Percentiles rank a stretch among this genome's conserved stretches.
Conservation (phyloP, 495 filamentous ascomycete species). For the Opeltia flavorubescens region DNA sequence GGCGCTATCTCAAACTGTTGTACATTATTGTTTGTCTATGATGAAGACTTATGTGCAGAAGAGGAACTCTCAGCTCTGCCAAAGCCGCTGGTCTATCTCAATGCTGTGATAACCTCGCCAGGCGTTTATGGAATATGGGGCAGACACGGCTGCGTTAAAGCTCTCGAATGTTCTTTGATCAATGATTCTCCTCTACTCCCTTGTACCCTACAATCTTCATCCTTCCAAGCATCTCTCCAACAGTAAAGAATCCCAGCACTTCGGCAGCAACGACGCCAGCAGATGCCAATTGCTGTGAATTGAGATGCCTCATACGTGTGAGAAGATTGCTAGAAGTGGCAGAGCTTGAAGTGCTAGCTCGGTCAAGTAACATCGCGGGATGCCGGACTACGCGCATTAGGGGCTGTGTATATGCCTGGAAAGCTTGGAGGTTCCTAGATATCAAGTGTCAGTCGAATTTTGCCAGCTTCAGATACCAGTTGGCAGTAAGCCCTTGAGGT, state of each 20-base stretch:
- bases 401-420: constrained; percentile 78
- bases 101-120: too few relatives aligned
- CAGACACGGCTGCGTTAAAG: background rate
- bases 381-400: constrained; percentile 52
- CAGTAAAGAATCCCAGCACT: constrained; percentile 89
- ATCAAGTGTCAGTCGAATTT: too few relatives aligned
- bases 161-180: background rate
- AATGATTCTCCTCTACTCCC: constrained; percentile 45
- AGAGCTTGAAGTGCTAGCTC: constrained; percentile 28
- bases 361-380: constrained; percentile 34
- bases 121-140: too few relatives aligned
- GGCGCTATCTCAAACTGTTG: constrained; percentile 6
- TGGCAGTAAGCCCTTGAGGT: background rate
- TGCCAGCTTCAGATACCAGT: background rate
- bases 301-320: constrained; percentile 52
- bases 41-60: constrained; percentile 11
- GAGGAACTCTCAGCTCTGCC: too few relatives aligned
- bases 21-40: constrained; percentile 13
- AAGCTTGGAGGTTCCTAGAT: constrained; percentile 54
- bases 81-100: too few relatives aligned
- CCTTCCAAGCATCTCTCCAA: constrained; percentile 92
- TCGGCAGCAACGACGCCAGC: constrained; percentile 71
- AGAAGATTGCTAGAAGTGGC: constrained; percentile 38
- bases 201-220: constrained; percentile 89
- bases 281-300: constrained; percentile 48